Conservation (phyloP, 2,329 filamentous ascomycete genomes). For the Apiospora arundinis region DNA sequence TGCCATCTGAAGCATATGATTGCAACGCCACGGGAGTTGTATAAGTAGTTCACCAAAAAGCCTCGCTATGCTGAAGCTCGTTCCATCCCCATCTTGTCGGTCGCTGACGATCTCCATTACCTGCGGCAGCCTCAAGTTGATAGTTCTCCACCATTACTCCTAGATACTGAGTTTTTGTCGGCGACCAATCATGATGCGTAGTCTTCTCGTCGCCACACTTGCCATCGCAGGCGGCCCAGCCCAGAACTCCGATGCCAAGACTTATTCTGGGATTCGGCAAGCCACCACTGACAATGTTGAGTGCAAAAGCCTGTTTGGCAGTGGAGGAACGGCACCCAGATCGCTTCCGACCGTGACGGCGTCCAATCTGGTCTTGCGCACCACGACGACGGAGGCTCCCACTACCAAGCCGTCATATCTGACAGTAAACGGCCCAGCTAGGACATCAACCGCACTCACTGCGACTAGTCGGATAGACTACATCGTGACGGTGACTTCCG, state of each 20-base stretch:
- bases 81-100: too few relatives aligned
- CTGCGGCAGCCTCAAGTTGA: too few relatives aligned
- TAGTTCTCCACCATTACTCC: background rate
- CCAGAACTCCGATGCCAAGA: background rate
- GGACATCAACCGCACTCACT: background rate
- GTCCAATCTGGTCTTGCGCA: slow-evolving; percentile 22
- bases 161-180: too few relatives aligned
- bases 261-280: background rate
- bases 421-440: background rate
- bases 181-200: background rate
- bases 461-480: background rate
- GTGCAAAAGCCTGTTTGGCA: slow-evolving; percentile 31
- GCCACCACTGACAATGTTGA: background rate
- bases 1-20: too few relatives aligned
- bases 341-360: slow-evolving; percentile 28
- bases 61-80: too few relatives aligned
- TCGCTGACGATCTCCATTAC: background rate
- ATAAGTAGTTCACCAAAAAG: too few relatives aligned
- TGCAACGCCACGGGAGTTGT: too few relatives aligned
- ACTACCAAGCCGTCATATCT: slow-evolving; percentile 9
- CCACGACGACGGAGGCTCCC: slow-evolving; percentile 27
- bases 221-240: background rate
- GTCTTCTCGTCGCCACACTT: background rate
- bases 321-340: slow-evolving; percentile 28
- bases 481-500: slow-evolving; percentile 23